A percentile compares a stretch with the other conserved stretches of the same genome.
Evolutionary conservation across 768 basidiomycete genomes (phyloP).

Genomic region (Hebeloma cylindrosporum): DNA sequence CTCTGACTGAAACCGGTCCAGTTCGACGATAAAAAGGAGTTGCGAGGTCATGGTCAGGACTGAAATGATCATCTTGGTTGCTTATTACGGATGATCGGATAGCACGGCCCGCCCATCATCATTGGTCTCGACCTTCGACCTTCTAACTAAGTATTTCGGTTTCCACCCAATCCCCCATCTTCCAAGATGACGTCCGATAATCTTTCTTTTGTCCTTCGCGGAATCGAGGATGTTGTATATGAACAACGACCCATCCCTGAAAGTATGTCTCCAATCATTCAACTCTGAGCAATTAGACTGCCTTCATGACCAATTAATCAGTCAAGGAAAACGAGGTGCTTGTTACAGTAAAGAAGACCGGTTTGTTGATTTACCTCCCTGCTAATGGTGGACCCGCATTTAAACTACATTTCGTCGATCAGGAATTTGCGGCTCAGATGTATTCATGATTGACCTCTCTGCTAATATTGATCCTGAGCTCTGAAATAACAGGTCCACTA

Average conservation of each 20-base stretch:
- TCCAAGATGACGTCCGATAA: conserved; percentile 63
- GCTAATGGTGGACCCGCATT: background rate
- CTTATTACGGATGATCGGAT: too few species aligned
- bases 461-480: too few species aligned
- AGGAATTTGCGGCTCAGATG: conserved; percentile 94
- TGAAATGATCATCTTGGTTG: too few species aligned
- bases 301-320: conserved; percentile 27
- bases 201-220: conserved; percentile 75
- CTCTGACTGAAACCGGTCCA: too few species aligned
- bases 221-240: conserved; percentile 65
- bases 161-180: conserved; percentile 11
- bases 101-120: too few species aligned
- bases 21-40: too few species aligned
- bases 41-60: too few species aligned
- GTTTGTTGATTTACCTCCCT: conserved; percentile 35
- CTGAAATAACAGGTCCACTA: conserved; percentile 62
- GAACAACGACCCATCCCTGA: conserved; percentile 78
- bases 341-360: conserved; percentile 90
- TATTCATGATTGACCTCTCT: too few species aligned
- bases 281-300: conserved; percentile 7
- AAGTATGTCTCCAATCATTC: conserved; percentile 37
- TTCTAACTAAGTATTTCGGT: too few species aligned
- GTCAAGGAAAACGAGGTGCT: conserved; percentile 78
- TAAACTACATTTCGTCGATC: background rate
- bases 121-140: too few species aligned